These are phyloP conservation scores for Lanzia echinophila DNA, from an alignment of 2,329 filamentous ascomycete species.

Conservation along the genomic window DNA sequence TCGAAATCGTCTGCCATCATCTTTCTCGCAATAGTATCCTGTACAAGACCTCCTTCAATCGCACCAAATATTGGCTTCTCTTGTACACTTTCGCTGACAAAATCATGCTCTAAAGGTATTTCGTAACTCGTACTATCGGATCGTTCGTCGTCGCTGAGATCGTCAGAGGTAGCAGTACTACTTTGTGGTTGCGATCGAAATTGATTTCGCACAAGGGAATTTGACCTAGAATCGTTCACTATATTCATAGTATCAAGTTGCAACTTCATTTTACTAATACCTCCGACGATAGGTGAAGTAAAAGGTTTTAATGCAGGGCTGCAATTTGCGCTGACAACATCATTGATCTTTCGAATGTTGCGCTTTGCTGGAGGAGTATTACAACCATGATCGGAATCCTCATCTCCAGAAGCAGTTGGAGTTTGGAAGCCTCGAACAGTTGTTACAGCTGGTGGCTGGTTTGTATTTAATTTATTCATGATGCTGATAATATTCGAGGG, in stretches of 20 bases:
- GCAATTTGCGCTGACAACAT: conserved; percentile 49
- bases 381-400: conserved; percentile 46
- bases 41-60: conserved; percentile 47
- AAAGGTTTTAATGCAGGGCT: conserved; percentile 51
- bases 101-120: conserved; percentile 77
- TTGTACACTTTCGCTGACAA: conserved; percentile 60
- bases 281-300: conserved; percentile 48
- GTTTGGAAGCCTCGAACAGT: conserved; percentile 31
- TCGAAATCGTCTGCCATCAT: conserved; percentile 92
- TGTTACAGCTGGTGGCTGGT: conserved; percentile 23
- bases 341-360: conserved; percentile 29
- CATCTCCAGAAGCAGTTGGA: conserved; percentile 42
- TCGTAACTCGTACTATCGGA: conserved; percentile 81
- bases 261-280: conserved; percentile 75
- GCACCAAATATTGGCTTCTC: conserved; percentile 34
- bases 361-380: conserved; percentile 34
- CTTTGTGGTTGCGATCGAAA: conserved; percentile 51
- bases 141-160: conserved; percentile 50
- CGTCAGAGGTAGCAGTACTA: conserved; percentile 28
- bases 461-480: neutral
- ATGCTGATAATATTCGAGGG: neutral
- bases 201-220: conserved; percentile 51
- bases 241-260: conserved; percentile 75
- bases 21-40: conserved; percentile 53
- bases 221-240: conserved; percentile 45